phyloP scores from a whole-genome alignment of 1,139 yeast genomes.

The Geotrichum siamense region DNA sequence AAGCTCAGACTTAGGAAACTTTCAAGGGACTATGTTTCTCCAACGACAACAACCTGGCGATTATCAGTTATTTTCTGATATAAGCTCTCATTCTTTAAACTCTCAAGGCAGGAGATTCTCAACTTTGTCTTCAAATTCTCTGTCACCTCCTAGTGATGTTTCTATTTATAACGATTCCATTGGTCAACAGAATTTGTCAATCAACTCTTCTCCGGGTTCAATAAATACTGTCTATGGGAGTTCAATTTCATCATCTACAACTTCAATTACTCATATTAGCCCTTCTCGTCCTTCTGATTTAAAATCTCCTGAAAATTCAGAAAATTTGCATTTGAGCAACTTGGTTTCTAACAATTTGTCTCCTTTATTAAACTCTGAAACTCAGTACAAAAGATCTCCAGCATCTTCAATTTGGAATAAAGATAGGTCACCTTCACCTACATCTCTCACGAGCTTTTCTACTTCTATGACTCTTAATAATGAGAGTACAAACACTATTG shows the following conservation, averaged over 20 bases:
- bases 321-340: neutral
- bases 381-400: neutral
- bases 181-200: neutral
- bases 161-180: neutral
- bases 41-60: neutral
- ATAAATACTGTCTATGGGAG: neutral
- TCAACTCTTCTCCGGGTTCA: slow-evolving; percentile 1
- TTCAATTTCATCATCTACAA: neutral
- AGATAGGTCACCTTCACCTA: slow-evolving; percentile 1
- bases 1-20: neutral
- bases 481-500: neutral
- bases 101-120: neutral
- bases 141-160: neutral
- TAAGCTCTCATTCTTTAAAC: neutral
- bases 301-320: neutral
- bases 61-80: slow-evolving; percentile 1
- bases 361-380: neutral
- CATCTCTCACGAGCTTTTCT: neutral
- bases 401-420: slow-evolving; percentile 2
- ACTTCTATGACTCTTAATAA: slow-evolving; percentile 2
- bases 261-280: neutral
- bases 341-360: neutral
- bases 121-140: neutral
- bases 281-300: slow-evolving; percentile 1
- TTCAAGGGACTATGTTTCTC: neutral